Conservation (phyloP, 2,329 filamentous ascomycete genomes). For the Aspergillus aculeatus region DNA sequence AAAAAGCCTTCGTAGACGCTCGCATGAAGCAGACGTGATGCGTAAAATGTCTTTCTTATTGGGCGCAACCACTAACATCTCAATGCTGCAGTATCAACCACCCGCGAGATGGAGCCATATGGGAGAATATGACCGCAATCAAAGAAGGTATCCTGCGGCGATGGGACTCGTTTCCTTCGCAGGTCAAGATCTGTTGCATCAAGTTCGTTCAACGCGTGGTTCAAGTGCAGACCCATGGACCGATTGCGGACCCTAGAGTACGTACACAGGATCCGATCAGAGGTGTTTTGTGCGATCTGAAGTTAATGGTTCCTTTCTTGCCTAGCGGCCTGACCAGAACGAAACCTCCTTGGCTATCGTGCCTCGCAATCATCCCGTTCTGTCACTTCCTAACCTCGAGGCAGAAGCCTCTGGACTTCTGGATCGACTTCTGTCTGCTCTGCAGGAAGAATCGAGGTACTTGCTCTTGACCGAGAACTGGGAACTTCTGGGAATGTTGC, state of each 20-base stretch:
- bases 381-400: constrained; percentile 78
- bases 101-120: constrained; percentile 74
- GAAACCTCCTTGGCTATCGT: constrained; percentile 87
- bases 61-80: constrained; percentile 25
- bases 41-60: constrained; percentile 2
- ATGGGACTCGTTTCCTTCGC: constrained; percentile 76
- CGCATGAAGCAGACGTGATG: neutral
- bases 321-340: constrained; percentile 66
- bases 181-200: constrained; percentile 88
- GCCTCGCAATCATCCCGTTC: constrained; percentile 74
- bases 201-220: constrained; percentile 96
- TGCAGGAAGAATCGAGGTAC: constrained; percentile 84
- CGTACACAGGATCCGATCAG: constrained; percentile 32
- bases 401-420: constrained; percentile 89
- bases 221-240: constrained; percentile 82
- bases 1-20: constrained; percentile 22
- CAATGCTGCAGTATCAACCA: constrained; percentile 71
- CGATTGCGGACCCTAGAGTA: constrained; percentile 80
- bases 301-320: constrained; percentile 13
- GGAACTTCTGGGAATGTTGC: neutral
- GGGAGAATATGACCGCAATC: constrained; percentile 84
- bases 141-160: constrained; percentile 84
- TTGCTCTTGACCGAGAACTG: neutral
- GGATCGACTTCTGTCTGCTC: constrained; percentile 78
- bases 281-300: constrained; percentile 2